A percentile compares a stretch with the other conserved stretches of the same genome.
Conservation (phyloP, 2,329 filamentous ascomycete genomes). For the Hymenoscyphus repandus region DNA sequence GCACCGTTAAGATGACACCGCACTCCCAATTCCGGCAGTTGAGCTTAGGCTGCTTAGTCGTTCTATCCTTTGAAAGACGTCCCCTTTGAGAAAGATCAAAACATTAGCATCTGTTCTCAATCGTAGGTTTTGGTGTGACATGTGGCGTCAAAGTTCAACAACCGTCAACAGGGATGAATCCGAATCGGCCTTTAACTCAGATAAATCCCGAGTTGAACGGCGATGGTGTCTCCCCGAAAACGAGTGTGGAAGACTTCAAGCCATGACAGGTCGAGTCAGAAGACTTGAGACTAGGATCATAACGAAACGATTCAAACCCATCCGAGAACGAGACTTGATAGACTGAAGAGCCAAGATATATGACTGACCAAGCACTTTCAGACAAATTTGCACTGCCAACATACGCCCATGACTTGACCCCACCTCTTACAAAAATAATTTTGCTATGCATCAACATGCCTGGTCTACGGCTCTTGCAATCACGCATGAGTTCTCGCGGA, state of each 20-base stretch:
- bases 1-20: conserved; percentile 70
- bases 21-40: conserved; percentile 94
- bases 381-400: conserved; percentile 88
- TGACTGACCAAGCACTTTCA: conserved; percentile 79
- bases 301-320: not conserved
- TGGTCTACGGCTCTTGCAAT: conserved; percentile 65
- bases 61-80: conserved; percentile 64
- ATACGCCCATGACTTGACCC: conserved; percentile 66
- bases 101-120: not conserved
- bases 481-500: conserved; percentile 64
- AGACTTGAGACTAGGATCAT: not conserved
- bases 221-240: not conserved
- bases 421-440: conserved; percentile 48
- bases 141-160: not conserved
- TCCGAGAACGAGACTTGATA: too few species aligned
- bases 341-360: not conserved
- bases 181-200: not conserved
- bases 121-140: not conserved
- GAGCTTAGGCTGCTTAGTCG: conserved; percentile 64
- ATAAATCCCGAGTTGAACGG: not conserved
- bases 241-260: not conserved
- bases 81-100: conserved; percentile 51
- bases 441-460: conserved; percentile 89
- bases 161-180: not conserved
- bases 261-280: not conserved